Conservation (phyloP, 2,329 filamentous ascomycete species). For the Penicillium sp. region DNA sequence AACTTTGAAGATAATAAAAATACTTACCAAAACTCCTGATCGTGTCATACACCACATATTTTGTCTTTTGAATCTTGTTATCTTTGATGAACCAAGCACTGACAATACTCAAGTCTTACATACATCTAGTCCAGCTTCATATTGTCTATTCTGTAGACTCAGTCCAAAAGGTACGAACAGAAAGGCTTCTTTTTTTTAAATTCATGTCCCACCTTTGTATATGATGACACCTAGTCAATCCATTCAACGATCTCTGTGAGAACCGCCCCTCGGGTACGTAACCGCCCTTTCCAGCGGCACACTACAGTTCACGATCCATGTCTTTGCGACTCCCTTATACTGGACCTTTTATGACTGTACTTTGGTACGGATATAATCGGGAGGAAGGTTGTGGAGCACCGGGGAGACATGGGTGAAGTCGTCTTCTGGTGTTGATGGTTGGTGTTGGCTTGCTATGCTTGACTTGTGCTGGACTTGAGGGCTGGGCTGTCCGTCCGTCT, state of each 20-base stretch:
- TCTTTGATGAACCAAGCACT: slow-evolving; percentile 14
- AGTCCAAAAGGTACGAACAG: slow-evolving; percentile 24
- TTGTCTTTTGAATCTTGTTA: slow-evolving; percentile 13
- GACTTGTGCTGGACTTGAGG: slow-evolving; percentile 36
- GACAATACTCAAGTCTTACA: slow-evolving; percentile 16
- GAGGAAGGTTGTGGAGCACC: slow-evolving; percentile 48
- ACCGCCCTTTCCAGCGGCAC: slow-evolving; percentile 17
- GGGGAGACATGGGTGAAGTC: slow-evolving; percentile 25
- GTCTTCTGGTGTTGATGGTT: slow-evolving; percentile 20
- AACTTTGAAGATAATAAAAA: slow-evolving; percentile 57
- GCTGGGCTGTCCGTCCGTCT: slow-evolving; percentile 37
- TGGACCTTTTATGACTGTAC: slow-evolving; percentile 35
- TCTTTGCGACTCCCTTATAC: slow-evolving; percentile 43
- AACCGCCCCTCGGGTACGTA: slow-evolving; percentile 39
- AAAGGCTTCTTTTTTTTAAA: slow-evolving; percentile 4
- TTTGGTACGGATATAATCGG: slow-evolving; percentile 21
- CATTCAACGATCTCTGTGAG: slow-evolving; percentile 58
- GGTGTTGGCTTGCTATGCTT: slow-evolving; percentile 26
- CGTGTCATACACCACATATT: slow-evolving; percentile 8
- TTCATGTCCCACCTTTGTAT: slow-evolving; percentile 8
- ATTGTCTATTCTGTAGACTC: background rate
- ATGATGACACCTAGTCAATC: slow-evolving; percentile 64
- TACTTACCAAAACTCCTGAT: slow-evolving; percentile 60
- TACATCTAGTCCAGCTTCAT: slow-evolving; percentile 7
- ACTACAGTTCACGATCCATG: slow-evolving; percentile 25